Evolutionary conservation across 805 yeast genomes (phyloP), one percentile per base, ranked within the genome.

Genomic region (Blastobotrys attinorum): DNA sequence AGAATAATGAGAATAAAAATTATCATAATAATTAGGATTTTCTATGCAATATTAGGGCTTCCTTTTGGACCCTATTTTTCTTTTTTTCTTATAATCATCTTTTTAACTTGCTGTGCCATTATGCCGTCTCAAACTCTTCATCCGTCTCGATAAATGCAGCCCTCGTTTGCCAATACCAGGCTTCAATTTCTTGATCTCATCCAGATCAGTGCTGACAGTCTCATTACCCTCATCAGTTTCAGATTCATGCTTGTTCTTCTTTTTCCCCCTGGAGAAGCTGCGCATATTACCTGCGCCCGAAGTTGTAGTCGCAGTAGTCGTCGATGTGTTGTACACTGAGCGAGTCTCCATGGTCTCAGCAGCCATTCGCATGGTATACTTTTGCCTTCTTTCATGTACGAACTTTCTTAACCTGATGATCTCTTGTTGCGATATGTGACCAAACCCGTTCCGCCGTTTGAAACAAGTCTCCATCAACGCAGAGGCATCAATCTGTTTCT

Each of bases 401-500:
- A 81, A 89, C 53, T 76, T 76, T 39, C 94, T 72, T 56, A 96
- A 83, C 53, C 79, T 75, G 48, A 75, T 71, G 39, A 90, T 78
- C 60, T 90, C 96, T 34, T 79, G 86, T 57, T 89, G 96, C 1
- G 89, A 78, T 18, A 86, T 63, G 49, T 80, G 80, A 17, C 85
- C 88, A 56, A 79, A 79, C 13, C 52, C 54, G 43, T 51, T 51
- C 18, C 45, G 39, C n/a, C 53, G 45, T 32, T 49, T 49, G 46
- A 52, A 53, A 38, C 57, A 54, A 3, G 33, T 33, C 34, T 54
- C 57, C 52, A 55, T 43, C 21, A 55, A 43, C 4, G 15, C 32
- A 11, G 46, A 29, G 13, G 55, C 48, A 35, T 55, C 57, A 3
- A 84, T 54, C 15, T 85, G 54, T 21, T 69, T 64, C 52, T 81